phyloP scores from a whole-genome alignment of 1,284 basidiomycete genomes.

The Stereum hirsutum region DNA sequence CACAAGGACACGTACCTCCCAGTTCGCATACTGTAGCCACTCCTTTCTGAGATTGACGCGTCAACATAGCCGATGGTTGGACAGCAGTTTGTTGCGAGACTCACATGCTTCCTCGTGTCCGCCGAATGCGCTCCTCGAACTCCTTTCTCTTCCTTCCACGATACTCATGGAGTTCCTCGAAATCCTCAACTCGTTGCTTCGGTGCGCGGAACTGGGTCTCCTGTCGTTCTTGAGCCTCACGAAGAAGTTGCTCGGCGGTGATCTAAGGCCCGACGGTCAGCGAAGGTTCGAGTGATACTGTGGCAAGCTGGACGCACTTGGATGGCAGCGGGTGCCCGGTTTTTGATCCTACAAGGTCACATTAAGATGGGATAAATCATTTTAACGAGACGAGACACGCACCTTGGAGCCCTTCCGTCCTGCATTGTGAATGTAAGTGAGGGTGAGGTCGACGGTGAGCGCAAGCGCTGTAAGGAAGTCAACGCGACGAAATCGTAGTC shows the following conservation, averaged over 20 bases:
- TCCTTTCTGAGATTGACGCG: constrained; percentile 45
- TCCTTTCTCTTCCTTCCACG: constrained; percentile 92
- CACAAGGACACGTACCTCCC: constrained; percentile 44
- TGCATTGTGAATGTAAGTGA: constrained; percentile 36
- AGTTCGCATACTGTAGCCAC: constrained; percentile 78
- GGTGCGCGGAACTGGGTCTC: constrained; percentile 87
- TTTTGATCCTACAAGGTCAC: constrained; percentile 64
- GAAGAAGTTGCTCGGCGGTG: constrained; percentile 94
- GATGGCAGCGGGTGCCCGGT: constrained; percentile 86
- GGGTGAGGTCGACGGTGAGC: too few species aligned
- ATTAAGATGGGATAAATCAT: not conserved
- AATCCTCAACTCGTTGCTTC: constrained; percentile 93
- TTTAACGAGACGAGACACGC: constrained; percentile 7
- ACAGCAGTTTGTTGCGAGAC: constrained; percentile 16
- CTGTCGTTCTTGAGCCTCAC: constrained; percentile 97
- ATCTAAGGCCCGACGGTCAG: constrained; percentile 45
- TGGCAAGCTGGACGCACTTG: constrained; percentile 46
- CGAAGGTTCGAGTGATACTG: constrained; percentile 1
- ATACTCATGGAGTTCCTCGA: constrained; percentile 96
- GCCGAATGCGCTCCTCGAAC: constrained; percentile 91
- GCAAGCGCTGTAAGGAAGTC: too few species aligned
- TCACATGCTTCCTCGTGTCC: constrained; percentile 82
- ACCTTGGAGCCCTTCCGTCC: constrained; percentile 49
- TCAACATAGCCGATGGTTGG: not conserved
- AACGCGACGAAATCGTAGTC: too few species aligned